Conservation (phyloP, 345 rosid genomes). For the Capsella bursapastoris region DNA sequence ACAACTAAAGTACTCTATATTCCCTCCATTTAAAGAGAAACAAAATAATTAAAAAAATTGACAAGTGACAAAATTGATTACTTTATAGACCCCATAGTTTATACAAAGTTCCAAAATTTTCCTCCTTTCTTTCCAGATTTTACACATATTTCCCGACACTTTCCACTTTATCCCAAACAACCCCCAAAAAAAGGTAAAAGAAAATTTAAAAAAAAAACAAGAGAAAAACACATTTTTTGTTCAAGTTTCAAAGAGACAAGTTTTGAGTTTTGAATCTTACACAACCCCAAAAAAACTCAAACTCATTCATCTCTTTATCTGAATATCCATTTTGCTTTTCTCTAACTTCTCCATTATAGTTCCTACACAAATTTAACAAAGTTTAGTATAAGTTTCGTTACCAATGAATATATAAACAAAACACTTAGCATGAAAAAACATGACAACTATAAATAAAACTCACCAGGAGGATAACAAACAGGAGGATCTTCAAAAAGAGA, state of each 20-base stretch:
- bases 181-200: conserved; percentile 16
- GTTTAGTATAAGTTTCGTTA: not conserved
- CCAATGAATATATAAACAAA: not conserved
- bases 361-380: conserved; percentile 38
- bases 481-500: conserved; percentile 94
- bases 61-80: conserved; percentile 45
- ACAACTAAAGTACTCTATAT: conserved; percentile 23
- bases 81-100: conserved; percentile 42
- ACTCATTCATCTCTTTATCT: conserved; percentile 49
- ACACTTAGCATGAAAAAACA: not conserved
- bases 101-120: conserved; percentile 45
- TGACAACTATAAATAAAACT: not conserved
- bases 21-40: conserved; percentile 20
- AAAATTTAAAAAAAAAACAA: not conserved
- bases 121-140: conserved; percentile 36
- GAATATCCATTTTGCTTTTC: conserved; percentile 57
- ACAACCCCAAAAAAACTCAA: conserved; percentile 7
- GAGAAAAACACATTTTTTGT: conserved; percentile 30
- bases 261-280: conserved; percentile 34
- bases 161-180: conserved; percentile 32
- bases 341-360: conserved; percentile 46
- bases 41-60: not conserved
- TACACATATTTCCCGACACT: conserved; percentile 38
- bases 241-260: conserved; percentile 32
- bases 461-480: conserved; percentile 69